Conservation (phyloP, 352 stramenopile genomes). For the Lagenidium giganteum region DNA sequence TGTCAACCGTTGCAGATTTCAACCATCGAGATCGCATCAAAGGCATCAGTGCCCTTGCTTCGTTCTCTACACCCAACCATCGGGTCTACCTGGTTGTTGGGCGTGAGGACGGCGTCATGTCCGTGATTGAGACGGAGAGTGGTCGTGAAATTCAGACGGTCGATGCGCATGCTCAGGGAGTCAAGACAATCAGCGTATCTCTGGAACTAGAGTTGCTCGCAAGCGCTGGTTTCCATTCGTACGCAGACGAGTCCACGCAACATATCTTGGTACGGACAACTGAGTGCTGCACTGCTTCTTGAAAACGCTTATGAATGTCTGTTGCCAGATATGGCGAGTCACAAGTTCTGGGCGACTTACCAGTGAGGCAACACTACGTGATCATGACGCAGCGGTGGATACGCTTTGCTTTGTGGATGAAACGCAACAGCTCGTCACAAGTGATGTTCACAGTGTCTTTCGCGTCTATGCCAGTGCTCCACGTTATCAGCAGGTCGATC, state of each 20-base stretch:
- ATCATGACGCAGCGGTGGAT: slow-evolving; percentile 18
- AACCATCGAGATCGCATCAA: slow-evolving; percentile 38
- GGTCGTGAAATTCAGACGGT: slow-evolving; percentile 35
- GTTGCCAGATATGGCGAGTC: slow-evolving; percentile 15
- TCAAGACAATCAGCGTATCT: slow-evolving; percentile 48
- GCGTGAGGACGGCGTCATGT: slow-evolving; percentile 48
- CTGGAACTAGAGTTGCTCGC: slow-evolving; percentile 41
- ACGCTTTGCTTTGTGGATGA: slow-evolving; percentile 42
- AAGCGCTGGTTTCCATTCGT: slow-evolving; percentile 53
- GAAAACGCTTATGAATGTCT: not conserved
- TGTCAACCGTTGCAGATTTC: slow-evolving; percentile 13
- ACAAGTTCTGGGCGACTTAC: slow-evolving; percentile 2
- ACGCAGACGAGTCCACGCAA: slow-evolving; percentile 58
- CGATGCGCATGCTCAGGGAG: slow-evolving; percentile 51
- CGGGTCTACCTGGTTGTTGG: slow-evolving; percentile 45
- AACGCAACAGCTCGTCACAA: slow-evolving; percentile 50
- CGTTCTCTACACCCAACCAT: slow-evolving; percentile 39
- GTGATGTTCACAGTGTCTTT: slow-evolving; percentile 44
- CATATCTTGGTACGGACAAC: slow-evolving; percentile 46
- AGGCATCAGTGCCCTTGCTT: slow-evolving; percentile 35
- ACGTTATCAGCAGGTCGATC: not conserved
- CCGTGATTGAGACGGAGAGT: slow-evolving; percentile 46
- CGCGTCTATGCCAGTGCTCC: slow-evolving; percentile 1
- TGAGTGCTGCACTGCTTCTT: slow-evolving; percentile 6
- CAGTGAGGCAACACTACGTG: slow-evolving; percentile 11